Evolutionary conservation across 495 filamentous ascomycete genomes (phyloP), one percentile per base, ranked within the genome.

Genomic region (Recurvomyces mirabilis): DNA sequence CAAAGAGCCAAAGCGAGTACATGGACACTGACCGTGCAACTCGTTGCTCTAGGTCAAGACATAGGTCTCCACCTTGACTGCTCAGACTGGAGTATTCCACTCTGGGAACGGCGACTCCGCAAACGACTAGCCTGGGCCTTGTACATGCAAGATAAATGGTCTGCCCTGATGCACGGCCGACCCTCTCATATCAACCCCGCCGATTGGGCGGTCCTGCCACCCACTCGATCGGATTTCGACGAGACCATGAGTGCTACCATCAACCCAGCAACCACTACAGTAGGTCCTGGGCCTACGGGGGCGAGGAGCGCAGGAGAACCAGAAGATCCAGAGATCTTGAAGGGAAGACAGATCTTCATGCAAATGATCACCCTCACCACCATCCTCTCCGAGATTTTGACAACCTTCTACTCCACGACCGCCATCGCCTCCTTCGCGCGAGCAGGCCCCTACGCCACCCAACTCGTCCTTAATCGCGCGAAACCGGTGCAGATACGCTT

Each of bases 111-210:
- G 38, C 82, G 85, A 0, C 64, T 93, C 26, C 72, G 87, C 36
- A 85, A 88, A 57, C 77, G 87, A 20, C 68, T 94, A 25, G 88
- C 83, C 45, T 93, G 87, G 86, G 87, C 84, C 2, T 66, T 94
- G 47, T 94, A 85, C 57, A 84, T 87, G 78, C 82, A 93, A 56
- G 87, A 94, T 56, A 93, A 91, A 66, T 94, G 87, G 87, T 81
- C 82, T 28, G 81, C 83, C 20, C 65, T 94, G n/a, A 77, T 87
- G 19, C 77, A 87, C 53, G 86, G 87, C 18, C 77, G 85, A 7
- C 87, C 87, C 2, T 86, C 85, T 7, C 87, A 87, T 56, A 86
- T 87, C 52, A 81, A 81, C 43, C 65, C 71, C 28, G 74, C 79
- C 28, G 87, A 93, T 60, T 93, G 85, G 86, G 84, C 79, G 17